These are phyloP conservation scores for Licmophora abbreviata DNA, from an alignment of 108 stramenopile genomes.

Conservation along the genomic window DNA sequence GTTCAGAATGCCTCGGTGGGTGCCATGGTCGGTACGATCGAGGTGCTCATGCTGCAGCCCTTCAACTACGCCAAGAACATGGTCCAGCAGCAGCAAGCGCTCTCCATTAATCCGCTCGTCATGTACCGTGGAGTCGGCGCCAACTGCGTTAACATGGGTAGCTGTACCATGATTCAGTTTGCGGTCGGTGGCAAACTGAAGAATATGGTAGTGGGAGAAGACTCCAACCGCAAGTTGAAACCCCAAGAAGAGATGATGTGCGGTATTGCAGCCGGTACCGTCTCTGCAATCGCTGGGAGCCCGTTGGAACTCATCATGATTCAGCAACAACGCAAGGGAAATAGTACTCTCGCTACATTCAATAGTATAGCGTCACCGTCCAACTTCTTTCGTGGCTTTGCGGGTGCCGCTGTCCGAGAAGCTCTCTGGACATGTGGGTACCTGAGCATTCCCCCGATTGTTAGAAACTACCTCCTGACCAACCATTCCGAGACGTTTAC, in stretches of 20 bases:
- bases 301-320: conserved; percentile 94
- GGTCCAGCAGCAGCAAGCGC: conserved; percentile 81
- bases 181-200: conserved; percentile 78
- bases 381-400: conserved; percentile 68
- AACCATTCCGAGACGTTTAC: conserved; percentile 71
- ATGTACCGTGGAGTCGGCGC: conserved; percentile 87
- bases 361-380: conserved; percentile 49
- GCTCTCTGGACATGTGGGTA: conserved; percentile 90
- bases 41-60: conserved; percentile 83
- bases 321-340: conserved; percentile 92
- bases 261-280: conserved; percentile 73
- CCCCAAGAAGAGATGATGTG: conserved; percentile 71
- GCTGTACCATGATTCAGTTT: conserved; percentile 93
- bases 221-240: conserved; percentile 27
- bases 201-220: conserved; percentile 40
- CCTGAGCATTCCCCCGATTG: conserved; percentile 81
- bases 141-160: conserved; percentile 88
- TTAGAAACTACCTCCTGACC: conserved; percentile 64
- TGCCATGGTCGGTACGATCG: conserved; percentile 88
- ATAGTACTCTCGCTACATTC: conserved; percentile 33
- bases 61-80: conserved; percentile 94
- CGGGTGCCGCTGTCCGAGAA: conserved; percentile 81
- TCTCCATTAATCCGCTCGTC: conserved; percentile 57
- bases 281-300: conserved; percentile 72
- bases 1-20: conserved; percentile 88